Evolutionary conservation across 306 rosid species (phyloP).

Genomic region (Acacia melanoxylon): DNA sequence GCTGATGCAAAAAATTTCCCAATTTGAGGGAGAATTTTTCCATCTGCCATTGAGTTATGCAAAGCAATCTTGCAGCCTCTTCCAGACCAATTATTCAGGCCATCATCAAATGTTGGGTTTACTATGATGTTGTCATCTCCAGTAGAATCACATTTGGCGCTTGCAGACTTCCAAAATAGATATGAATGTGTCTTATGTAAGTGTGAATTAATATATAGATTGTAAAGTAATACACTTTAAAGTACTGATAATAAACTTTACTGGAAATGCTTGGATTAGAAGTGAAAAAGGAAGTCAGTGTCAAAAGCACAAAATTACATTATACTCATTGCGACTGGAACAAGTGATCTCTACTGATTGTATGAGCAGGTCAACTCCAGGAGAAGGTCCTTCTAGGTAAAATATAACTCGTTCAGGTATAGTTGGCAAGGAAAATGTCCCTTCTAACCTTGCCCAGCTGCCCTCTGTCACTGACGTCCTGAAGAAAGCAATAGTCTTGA

Average conservation of each 20-base stretch:
- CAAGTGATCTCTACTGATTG: constrained; percentile 58
- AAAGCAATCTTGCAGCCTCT: constrained; percentile 89
- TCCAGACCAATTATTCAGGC: constrained; percentile 86
- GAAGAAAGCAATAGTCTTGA: constrained; percentile 35
- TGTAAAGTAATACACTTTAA: neutral
- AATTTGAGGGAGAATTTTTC: constrained; percentile 69
- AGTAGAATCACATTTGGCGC: constrained; percentile 31
- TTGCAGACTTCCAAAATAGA: constrained; percentile 40
- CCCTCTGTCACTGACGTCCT: constrained; percentile 68
- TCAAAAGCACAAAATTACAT: constrained; percentile 39
- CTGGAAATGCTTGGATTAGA: neutral
- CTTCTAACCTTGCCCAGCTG: constrained; percentile 81
- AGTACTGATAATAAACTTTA: constrained; percentile 3
- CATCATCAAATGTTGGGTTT: constrained; percentile 83
- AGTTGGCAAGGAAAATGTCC: constrained; percentile 64
- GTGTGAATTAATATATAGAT: constrained; percentile 21
- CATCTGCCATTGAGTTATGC: constrained; percentile 73
- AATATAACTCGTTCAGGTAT: constrained; percentile 61
- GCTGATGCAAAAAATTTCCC: constrained; percentile 84
- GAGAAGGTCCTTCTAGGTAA: constrained; percentile 92
- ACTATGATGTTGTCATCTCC: constrained; percentile 62
- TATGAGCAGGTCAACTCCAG: constrained; percentile 74
- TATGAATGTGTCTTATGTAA: constrained; percentile 14
- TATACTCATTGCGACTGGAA: constrained; percentile 46
- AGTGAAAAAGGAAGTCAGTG: neutral